Percentiles rank a stretch among this genome's conserved stretches.
phyloP scores from a whole-genome alignment of 208 protist species.

The Leishmania martiniquensis region DNA sequence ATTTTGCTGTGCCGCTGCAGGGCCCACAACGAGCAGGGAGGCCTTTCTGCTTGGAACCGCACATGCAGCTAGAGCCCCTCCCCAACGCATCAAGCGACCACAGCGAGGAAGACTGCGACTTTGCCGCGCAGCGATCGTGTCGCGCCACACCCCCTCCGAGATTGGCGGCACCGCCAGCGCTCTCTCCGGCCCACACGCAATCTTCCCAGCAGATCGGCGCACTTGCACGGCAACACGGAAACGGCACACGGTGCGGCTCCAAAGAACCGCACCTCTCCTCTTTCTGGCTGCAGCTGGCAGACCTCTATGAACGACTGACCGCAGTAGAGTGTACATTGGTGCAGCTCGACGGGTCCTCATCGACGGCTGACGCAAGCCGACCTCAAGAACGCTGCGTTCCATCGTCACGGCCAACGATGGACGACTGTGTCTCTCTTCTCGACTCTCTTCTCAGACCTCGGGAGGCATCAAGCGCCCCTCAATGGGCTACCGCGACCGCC shows the following conservation, averaged over 20 bases:
- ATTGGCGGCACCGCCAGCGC: neutral
- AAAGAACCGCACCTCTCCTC: neutral
- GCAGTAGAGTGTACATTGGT: neutral
- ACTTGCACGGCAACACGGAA: neutral
- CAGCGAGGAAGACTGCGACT: neutral
- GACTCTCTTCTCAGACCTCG: conserved; percentile 4
- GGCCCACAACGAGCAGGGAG: neutral
- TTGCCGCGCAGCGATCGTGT: too few relatives aligned
- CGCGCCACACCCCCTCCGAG: neutral
- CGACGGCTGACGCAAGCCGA: neutral
- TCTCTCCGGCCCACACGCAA: neutral
- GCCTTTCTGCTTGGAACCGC: neutral
- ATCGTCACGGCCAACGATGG: conserved; percentile 5
- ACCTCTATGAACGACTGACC: neutral
- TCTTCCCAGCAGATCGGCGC: neutral
- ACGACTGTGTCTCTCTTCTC: conserved; percentile 9
- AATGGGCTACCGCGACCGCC: neutral
- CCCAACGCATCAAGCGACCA: neutral
- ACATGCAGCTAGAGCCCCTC: neutral
- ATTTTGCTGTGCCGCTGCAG: neutral
- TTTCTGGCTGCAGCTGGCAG: neutral
- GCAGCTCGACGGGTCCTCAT: neutral
- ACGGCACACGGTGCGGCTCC: neutral
- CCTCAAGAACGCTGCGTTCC: neutral
- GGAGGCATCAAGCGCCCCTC: neutral